These are phyloP conservation scores for Trichosporon faecale DNA, from an alignment of 1,284 basidiomycete species.

Conservation along the genomic window DNA sequence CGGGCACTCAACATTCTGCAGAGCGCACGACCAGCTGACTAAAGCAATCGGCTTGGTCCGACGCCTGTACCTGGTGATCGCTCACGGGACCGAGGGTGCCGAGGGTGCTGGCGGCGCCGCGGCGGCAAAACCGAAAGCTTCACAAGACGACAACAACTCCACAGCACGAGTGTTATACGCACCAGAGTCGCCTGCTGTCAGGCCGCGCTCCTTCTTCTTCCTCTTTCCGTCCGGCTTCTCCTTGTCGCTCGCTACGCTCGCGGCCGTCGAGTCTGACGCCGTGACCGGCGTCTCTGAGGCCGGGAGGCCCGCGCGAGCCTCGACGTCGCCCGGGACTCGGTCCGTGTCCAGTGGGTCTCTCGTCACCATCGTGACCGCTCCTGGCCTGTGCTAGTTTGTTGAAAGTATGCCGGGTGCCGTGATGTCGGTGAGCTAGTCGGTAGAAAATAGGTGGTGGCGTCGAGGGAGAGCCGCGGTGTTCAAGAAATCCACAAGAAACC, in stretches of 20 bases:
- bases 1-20: neutral
- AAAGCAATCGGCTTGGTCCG: neutral
- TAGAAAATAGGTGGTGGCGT: no score
- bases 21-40: neutral
- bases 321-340: neutral
- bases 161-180: neutral
- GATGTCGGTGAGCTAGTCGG: no score
- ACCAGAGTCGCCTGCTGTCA: conserved; percentile 25
- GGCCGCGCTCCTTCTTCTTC: conserved; percentile 19
- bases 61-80: neutral
- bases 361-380: no score
- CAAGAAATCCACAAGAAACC: no score
- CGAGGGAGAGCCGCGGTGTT: no score
- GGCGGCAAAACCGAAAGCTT: neutral
- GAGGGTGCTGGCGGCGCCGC: no score
- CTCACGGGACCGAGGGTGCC: no score
- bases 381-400: no score
- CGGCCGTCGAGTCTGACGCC: neutral
- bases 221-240: neutral
- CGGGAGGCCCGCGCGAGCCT: neutral
- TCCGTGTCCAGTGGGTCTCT: neutral
- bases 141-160: neutral
- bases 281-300: neutral
- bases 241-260: neutral
- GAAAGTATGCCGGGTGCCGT: no score